Conservation (phyloP, 1,284 basidiomycete species). For the Cerrena zonata region DNA sequence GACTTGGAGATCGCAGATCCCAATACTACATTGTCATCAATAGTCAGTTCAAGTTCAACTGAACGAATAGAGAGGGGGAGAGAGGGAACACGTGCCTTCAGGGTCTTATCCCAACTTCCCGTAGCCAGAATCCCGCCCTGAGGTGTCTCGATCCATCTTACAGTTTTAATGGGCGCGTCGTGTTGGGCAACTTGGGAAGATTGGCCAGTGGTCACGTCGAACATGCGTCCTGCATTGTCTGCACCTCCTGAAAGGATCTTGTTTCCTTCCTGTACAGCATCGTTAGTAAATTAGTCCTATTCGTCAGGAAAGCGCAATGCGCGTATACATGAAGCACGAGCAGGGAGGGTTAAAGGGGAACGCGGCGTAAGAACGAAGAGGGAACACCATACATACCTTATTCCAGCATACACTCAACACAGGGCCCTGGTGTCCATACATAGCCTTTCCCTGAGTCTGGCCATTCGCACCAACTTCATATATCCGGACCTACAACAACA, state of each 20-base stretch:
- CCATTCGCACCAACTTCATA: conserved; percentile 56
- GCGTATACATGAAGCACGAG: too few species aligned
- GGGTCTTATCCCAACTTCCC: conserved; percentile 87
- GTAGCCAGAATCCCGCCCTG: conserved; percentile 71
- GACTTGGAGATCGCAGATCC: conserved; percentile 73
- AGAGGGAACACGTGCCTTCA: conserved; percentile 55
- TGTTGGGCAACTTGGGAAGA: conserved; percentile 75
- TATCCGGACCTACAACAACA: conserved; percentile 38
- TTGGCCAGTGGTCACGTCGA: conserved; percentile 73
- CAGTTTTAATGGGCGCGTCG: conserved; percentile 73
- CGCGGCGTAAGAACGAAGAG: neutral
- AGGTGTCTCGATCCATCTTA: conserved; percentile 71
- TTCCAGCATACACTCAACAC: conserved; percentile 82
- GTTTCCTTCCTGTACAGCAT: conserved; percentile 56
- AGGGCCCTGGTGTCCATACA: conserved; percentile 79
- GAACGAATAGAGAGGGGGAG: neutral
- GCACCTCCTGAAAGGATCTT: conserved; percentile 83
- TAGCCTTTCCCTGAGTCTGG: conserved; percentile 71
- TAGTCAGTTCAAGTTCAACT: neutral
- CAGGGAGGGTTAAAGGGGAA: neutral
- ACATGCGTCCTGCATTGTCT: conserved; percentile 80
- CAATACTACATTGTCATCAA: conserved; percentile 83
- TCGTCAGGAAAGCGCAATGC: too few species aligned
- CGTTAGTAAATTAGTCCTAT: neutral
- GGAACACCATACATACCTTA: conserved; percentile 37